Evolutionary conservation across 208 protist species (phyloP), one percentile per base, ranked within the genome.

Genomic region (Herpetomonas muscarum): DNA sequence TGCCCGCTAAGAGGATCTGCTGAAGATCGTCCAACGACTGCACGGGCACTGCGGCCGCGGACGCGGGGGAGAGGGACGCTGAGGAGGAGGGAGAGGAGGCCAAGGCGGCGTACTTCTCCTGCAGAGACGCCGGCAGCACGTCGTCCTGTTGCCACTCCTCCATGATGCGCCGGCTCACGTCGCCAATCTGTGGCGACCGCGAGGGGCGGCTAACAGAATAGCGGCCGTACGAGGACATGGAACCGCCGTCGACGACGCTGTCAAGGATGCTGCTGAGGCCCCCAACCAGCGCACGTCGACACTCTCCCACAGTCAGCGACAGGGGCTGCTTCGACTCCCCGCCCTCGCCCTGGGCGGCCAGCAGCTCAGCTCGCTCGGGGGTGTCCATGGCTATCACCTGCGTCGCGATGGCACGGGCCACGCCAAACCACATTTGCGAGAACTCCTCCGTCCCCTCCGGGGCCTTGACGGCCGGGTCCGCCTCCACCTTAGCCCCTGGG

Each of bases 341-440:
- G 31, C 45, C 36, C 17, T 55, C 51, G 13, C 45, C 32, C 6
- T 30, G 32, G 2, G 6, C 55, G 3, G 37, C 41, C 5, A 9
- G 41, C 19, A 46, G 41, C 15, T 10, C 62, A 2, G 57, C 37
- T 5, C 37, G 36, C 31, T 66, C 69, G 3, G 59, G 53, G 26
- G 56, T 63, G 26, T 70, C 64, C 25, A 44, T 21, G 22, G 22
- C 47, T 25, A 76, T 61, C 29, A 70, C 24, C 19, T 54, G 44
- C 49, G 29, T 53, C 36, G 71, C 48, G 17, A 75, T 54, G 24
- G 62, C 60, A 13, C 57, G 60, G 42, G 73, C 73, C 34, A 71
- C 66, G 5, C 73, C 67, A 51, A 69, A 79, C 73, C 73, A 79
- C 30, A 58, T 55, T 5, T 71, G 45, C 31, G 45, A 70, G 49